phyloP scores from a whole-genome alignment of 2,329 filamentous ascomycete genomes.

The Rhytidhysteron rufulum region DNA sequence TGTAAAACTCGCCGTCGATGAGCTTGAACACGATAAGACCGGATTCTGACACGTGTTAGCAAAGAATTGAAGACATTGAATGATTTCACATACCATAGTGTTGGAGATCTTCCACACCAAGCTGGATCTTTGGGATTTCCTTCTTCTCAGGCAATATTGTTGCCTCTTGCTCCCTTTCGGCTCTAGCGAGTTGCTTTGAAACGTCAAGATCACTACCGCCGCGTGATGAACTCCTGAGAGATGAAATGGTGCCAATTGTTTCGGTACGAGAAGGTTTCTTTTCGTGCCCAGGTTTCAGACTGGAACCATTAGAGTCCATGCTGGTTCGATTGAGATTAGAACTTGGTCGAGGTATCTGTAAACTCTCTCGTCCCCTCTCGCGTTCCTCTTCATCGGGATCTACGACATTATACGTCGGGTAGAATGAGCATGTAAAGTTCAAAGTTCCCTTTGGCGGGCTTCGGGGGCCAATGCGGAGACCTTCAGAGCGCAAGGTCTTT shows the following conservation, averaged over 20 bases:
- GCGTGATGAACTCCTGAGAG: slow-evolving; percentile 24
- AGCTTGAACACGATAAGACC: slow-evolving; percentile 93
- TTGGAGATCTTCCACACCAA: slow-evolving; percentile 75
- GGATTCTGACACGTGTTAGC: slow-evolving; percentile 60
- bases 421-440: slow-evolving; percentile 83
- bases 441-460: slow-evolving; percentile 74
- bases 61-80: not conserved
- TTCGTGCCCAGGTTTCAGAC: slow-evolving; percentile 6
- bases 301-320: not conserved
- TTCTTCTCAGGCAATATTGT: slow-evolving; percentile 49
- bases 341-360: slow-evolving; percentile 5
- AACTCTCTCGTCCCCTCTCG: slow-evolving; percentile 10
- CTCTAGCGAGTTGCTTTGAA: slow-evolving; percentile 44
- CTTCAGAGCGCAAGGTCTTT: slow-evolving; percentile 64
- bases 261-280: slow-evolving; percentile 18
- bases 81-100: slow-evolving; percentile 59
- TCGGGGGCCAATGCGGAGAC: slow-evolving; percentile 70
- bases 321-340: not conserved
- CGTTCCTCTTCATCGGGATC: slow-evolving; percentile 73
- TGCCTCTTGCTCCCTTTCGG: slow-evolving; percentile 44
- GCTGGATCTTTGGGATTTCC: slow-evolving; percentile 68
- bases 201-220: slow-evolving; percentile 37
- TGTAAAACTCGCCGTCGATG: slow-evolving; percentile 80
- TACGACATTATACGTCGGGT: slow-evolving; percentile 78
- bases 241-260: slow-evolving; percentile 41